Evolutionary conservation across 2,329 filamentous ascomycete genomes (phyloP), one percentile per base, ranked within the genome.

Genomic region (Colletotrichum liriopes): DNA sequence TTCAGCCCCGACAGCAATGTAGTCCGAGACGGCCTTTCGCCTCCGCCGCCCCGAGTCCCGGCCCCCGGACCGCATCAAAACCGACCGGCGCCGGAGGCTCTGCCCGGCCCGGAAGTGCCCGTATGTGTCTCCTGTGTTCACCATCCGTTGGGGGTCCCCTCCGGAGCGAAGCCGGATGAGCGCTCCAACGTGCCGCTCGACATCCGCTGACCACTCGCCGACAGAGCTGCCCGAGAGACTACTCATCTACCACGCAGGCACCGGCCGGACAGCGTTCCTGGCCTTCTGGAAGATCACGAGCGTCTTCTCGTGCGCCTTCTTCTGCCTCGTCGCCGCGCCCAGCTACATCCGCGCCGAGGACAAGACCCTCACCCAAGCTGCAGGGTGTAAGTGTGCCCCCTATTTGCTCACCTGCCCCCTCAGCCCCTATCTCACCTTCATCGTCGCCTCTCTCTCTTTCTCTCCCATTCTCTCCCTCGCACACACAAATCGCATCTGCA

Each of bases 221-320:
- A 29, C 41, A 89, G 87, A 81, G 43, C 87, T 88, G 71, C 89
- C 90, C 0, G 86, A 90, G 74, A 84, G 84, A 18, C 78, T 95
- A 37, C 86, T 94, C 75, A 88, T 97, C 73, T 97, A 94, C 81
- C 93, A 95, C 82, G 91, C 91, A 65, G 93, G 94, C 64, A 92
- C 90, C 0, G 87, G 87, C 11, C 87, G 89, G 70, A 92, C 89
- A 39, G 89, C 91, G 8, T 92, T 93, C 75, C 82, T 96, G 56
- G 93, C 92, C 60, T 89, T 91, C 78, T 81, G 93, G 73, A 94
- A 94, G 77, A 83, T 96, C 67, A 91, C 91, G 1, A 92, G 92
- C 3, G 86, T 96, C 51, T 89, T 94, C 73, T 81, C 93, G 49
- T 92, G 92, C 67, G 87, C 86, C 29, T 90, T 93, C 75, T 93